Evolutionary conservation across 2,329 filamentous ascomycete species (phyloP).

Genomic region (Aureobasidium sp.): DNA sequence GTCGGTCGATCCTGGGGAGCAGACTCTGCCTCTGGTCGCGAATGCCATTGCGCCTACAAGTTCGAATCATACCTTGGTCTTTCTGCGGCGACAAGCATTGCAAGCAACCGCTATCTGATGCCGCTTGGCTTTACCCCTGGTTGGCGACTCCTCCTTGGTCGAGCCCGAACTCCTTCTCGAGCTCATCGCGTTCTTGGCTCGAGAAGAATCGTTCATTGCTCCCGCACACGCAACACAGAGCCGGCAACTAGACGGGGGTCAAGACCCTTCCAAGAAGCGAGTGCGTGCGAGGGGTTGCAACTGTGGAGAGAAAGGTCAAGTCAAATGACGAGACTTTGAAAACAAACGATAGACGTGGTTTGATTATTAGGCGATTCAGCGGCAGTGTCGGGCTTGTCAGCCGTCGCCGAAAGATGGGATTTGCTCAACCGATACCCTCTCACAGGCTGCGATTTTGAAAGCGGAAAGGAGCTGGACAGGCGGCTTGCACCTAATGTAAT

Average conservation of each 20-base stretch:
- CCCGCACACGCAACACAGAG: background rate
- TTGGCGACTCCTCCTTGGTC: conserved; percentile 17
- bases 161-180: conserved; percentile 25
- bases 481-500: background rate
- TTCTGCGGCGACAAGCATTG: conserved; percentile 15
- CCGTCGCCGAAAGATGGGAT: background rate
- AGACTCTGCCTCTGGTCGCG: background rate
- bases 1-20: background rate
- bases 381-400: background rate
- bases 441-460: background rate
- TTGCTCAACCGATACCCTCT: background rate
- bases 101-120: conserved; percentile 16
- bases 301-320: background rate
- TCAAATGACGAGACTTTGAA: background rate
- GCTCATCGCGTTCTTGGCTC: background rate
- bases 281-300: background rate
- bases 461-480: background rate
- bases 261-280: background rate
- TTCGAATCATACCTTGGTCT: conserved; percentile 10
- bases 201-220: background rate
- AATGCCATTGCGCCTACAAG: background rate
- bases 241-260: background rate
- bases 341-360: background rate
- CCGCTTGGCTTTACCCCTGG: conserved; percentile 8
- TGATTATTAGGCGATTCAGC: background rate